Evolutionary conservation across 2,329 filamentous ascomycete species (phyloP).

Genomic region (Keithomyces neogunnii): DNA sequence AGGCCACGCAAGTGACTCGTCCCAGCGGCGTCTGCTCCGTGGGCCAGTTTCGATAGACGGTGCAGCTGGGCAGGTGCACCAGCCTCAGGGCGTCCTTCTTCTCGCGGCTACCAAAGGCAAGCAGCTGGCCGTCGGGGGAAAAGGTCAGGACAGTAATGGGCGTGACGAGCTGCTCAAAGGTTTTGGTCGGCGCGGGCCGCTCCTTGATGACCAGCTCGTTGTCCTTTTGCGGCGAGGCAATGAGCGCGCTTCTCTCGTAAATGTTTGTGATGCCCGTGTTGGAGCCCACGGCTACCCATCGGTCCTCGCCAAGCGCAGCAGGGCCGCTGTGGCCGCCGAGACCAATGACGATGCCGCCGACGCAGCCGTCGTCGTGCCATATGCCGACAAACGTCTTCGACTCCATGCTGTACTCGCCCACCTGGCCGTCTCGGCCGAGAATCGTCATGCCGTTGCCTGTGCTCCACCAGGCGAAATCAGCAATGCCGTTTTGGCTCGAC

Average conservation of each 20-base stretch:
- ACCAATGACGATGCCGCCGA: conserved; percentile 74
- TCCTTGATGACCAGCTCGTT: conserved; percentile 47
- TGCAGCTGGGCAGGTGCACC: conserved; percentile 85
- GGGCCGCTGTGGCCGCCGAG: conserved; percentile 64
- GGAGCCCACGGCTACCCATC: conserved; percentile 84
- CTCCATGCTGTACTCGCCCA: conserved; percentile 78
- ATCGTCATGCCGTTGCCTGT: conserved; percentile 75
- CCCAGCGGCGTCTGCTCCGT: conserved; percentile 84
- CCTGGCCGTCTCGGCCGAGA: conserved; percentile 76
- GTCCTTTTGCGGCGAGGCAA: conserved; percentile 24
- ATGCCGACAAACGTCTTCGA: conserved; percentile 62
- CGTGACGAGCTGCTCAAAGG: conserved; percentile 80
- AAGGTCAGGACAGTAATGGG: conserved; percentile 73
- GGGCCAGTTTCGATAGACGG: conserved; percentile 95
- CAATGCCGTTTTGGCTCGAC: conserved; percentile 73
- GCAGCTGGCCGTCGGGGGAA: conserved; percentile 79
- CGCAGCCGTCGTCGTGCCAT: conserved; percentile 86
- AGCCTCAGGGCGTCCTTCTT: conserved; percentile 83
- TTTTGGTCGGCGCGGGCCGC: conserved; percentile 62
- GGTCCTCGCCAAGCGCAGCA: conserved; percentile 60
- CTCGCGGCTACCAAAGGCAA: conserved; percentile 78
- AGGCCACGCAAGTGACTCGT: conserved; percentile 66
- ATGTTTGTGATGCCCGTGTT: conserved; percentile 85
- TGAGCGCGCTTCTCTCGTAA: conserved; percentile 71
- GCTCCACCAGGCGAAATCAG: conserved; percentile 90